Evolutionary conservation across 1,284 basidiomycete species (phyloP).

Genomic region (Malassezia pachydermatis): DNA sequence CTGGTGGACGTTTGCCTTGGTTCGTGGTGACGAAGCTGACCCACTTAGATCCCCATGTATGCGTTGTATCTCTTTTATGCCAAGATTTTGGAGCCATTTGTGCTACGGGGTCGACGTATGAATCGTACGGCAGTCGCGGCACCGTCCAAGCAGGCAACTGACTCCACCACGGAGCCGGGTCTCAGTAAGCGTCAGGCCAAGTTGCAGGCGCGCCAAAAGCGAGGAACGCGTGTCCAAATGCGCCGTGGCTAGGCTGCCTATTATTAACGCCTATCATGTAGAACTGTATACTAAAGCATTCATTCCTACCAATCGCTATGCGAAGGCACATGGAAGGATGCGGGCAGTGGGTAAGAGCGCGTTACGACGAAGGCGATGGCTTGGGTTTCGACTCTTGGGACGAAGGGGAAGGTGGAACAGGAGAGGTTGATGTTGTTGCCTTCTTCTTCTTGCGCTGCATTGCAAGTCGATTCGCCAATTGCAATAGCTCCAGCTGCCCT

Average conservation of each 20-base stretch:
- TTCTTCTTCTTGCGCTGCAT: constrained; percentile 26
- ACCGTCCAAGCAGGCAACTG: no score
- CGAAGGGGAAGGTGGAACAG: neutral
- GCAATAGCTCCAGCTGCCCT: constrained; percentile 38
- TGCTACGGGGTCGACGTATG: constrained; percentile 30
- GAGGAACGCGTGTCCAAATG: constrained; percentile 30
- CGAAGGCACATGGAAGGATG: no score
- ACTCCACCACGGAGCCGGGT: constrained; percentile 1
- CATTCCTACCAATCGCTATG: no score
- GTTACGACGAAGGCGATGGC: neutral
- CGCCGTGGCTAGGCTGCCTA: constrained; percentile 11
- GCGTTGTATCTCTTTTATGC: constrained; percentile 36
- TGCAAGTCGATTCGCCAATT: constrained; percentile 40
- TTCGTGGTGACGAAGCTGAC: neutral
- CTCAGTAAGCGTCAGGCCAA: constrained; percentile 42
- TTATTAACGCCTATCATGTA: no score
- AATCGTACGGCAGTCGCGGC: no score
- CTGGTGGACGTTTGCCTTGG: constrained; percentile 18
- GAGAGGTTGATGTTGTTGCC: neutral
- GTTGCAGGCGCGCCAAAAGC: constrained; percentile 36
- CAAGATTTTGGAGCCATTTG: constrained; percentile 38
- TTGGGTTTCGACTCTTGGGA: neutral
- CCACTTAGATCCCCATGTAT: constrained; percentile 45
- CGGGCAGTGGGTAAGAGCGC: no score
- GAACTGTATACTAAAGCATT: no score